Percentiles rank a stretch among this genome's conserved stretches.
Evolutionary conservation across 2,329 filamentous ascomycete species (phyloP).

Genomic region (Lasiodiplodia theobromae): DNA sequence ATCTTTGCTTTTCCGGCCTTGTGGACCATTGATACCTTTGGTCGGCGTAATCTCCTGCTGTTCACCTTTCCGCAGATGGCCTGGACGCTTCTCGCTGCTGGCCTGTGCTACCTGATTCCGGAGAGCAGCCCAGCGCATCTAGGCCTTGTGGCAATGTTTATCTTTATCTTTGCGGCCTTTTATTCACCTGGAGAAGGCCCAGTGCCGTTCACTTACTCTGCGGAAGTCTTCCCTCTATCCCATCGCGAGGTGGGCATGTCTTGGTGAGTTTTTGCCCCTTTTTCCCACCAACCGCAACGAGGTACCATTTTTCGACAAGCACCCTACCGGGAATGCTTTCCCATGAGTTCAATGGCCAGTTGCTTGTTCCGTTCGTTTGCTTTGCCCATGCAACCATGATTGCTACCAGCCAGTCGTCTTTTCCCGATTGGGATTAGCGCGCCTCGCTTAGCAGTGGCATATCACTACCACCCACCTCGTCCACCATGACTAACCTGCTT

Average conservation of each 20-base stretch:
- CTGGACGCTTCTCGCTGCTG: conserved; percentile 55
- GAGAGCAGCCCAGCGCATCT: conserved; percentile 49
- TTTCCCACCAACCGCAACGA: not conserved
- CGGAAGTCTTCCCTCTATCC: conserved; percentile 74
- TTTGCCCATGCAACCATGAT: too few species aligned
- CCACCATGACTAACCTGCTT: not conserved
- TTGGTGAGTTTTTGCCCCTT: conserved; percentile 45
- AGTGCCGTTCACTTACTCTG: conserved; percentile 72
- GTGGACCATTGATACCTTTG: conserved; percentile 63
- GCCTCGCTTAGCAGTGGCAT: too few species aligned
- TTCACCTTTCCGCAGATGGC: conserved; percentile 61
- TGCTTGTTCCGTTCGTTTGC: too few species aligned
- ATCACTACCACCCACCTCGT: not conserved
- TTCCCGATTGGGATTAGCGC: too few species aligned
- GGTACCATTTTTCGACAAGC: too few species aligned
- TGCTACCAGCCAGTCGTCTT: too few species aligned
- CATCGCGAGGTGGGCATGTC: conserved; percentile 77
- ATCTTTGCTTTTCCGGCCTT: conserved; percentile 66
- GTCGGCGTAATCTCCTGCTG: conserved; percentile 58
- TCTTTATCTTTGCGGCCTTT: conserved; percentile 62
- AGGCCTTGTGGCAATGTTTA: conserved; percentile 62
- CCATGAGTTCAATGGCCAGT: too few species aligned
- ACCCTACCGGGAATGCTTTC: too few species aligned
- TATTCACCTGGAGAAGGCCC: conserved; percentile 55
- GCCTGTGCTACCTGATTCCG: conserved; percentile 62